phyloP scores from a whole-genome alignment of 495 filamentous ascomycete species.

The Alectoria sarmentosa region DNA sequence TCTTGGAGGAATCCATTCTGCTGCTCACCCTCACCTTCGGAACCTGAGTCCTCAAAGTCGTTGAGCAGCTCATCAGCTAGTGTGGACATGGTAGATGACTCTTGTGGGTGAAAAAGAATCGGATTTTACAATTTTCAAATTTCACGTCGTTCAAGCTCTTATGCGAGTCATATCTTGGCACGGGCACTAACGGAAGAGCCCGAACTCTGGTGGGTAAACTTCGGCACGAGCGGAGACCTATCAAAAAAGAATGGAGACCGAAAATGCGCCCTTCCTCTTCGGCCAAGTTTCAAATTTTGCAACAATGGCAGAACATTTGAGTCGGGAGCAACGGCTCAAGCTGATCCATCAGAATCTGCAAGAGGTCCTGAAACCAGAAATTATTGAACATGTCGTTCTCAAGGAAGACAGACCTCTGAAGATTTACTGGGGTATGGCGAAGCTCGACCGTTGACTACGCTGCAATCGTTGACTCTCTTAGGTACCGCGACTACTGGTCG shows the following conservation, averaged over 20 bases:
- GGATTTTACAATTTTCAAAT: not conserved
- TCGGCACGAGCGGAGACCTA: not conserved
- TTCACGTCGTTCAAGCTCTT: not conserved
- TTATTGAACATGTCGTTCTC: conserved; percentile 67
- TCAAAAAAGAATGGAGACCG: not conserved
- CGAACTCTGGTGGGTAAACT: not conserved
- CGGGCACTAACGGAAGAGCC: conserved; percentile 1
- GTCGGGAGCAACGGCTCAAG: conserved; percentile 43
- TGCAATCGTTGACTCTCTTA: conserved; percentile 25
- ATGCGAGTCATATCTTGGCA: not conserved
- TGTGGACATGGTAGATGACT: conserved; percentile 54
- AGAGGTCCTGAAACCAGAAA: conserved; percentile 79
- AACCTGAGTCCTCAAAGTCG: conserved; percentile 77
- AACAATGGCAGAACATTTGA: conserved; percentile 29
- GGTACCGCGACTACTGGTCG: conserved; percentile 73
- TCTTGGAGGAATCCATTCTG: conserved; percentile 40
- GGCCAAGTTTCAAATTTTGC: not conserved
- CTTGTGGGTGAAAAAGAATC: not conserved
- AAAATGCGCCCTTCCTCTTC: not conserved
- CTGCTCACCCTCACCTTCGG: conserved; percentile 49
- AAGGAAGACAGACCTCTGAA: conserved; percentile 61
- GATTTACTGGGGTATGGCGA: conserved; percentile 73
- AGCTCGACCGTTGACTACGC: not conserved
- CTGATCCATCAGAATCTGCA: conserved; percentile 76
- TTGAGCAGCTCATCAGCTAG: conserved; percentile 76